Evolutionary conservation across 2,329 filamentous ascomycete genomes (phyloP), one percentile per base, ranked within the genome.

Genomic region (Teratosphaeriaceae sp.): DNA sequence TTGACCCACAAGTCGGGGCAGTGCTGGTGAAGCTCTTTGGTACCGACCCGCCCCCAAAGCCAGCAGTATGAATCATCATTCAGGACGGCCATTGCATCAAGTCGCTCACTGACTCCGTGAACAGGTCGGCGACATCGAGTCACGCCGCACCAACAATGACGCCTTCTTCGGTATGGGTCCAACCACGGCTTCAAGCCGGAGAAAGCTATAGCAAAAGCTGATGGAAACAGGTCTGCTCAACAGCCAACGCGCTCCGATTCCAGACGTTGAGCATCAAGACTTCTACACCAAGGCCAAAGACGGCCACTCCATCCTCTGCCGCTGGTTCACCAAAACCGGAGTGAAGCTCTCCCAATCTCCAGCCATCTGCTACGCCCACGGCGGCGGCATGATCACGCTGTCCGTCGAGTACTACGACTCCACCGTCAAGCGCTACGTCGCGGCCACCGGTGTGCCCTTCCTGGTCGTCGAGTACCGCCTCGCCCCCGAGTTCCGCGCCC

Each of bases 401-500:
- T 53, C 43, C 23, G 55, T 63, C 16, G 53, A 58, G 0, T 36
- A 61, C 11, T 57, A 51, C 19, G 50, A 52, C 2, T 33, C 47
- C 1, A 27, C 52, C 1, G 49, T 67, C 18, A 49, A 60, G 2
- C 35, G 35, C 8, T 52, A 57, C 12, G 62, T 60, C 2, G 31
- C 40, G 4, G 40, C 46, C 1, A 55, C 59, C 1, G 56, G 61
- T 2, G 54, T 70, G 1, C 62, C 61, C 5, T 53, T 67, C 23
- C 58, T 68, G 31, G 57, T 57, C 0, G 54, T 70, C 15, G 65
- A 70, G 16, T 73, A 71, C 51, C 62, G 69, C 1, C 58, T 69
- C 0, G 64, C 69, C 0, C 70, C 70, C 0, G 70, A 73, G 44
- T 45, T 65, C 20, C 59, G 55, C 1, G 62, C 62, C 9, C 66